Evolutionary conservation across 495 filamentous ascomycete genomes (phyloP), one percentile per base, ranked within the genome.

Genomic region (Aspergillus olivimuriae): DNA sequence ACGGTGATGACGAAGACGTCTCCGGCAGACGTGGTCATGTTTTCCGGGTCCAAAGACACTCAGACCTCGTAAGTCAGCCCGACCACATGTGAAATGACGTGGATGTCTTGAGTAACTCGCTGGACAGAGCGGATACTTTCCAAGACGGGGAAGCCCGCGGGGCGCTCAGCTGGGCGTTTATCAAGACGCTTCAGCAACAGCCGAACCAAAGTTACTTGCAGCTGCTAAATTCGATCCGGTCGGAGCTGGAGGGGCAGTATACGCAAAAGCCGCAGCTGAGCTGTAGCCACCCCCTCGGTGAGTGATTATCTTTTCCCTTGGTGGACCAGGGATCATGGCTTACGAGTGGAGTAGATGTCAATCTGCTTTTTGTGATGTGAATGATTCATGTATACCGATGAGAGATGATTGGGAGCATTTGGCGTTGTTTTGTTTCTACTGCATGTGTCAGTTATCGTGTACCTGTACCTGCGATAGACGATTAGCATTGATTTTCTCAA

Each of bases 81-180:
- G 9, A 9, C 7, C 14, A 1, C 12, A 18, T 31, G 19, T 11
- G n/a, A 3, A n/a, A n/a, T n/a, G n/a, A n/a, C n/a, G n/a, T n/a
- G 14, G 7, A 0, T 9, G 7, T 28, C 24, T 20, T 17, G 1
- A 12, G 39, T 43, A 33, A 44, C 31, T 22, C 34, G 19, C n/a
- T n/a, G n/a, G 8, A 38, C 31, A 70, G 66, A 21, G 67, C 67
- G 20, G 67, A 70, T 50, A 70, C 67, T 2, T 70, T 70, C 55
- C 65, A 68, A 34, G 68, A 70, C 46, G 86, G 89, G 26, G 80
- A 97, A 59, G 94, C 92, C 26, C 95, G 92, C 1, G 92, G 92
- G 20, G 92, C 94, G 50, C 87, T 98, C 83, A 94, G 88, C 19
- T 96, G 87, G 81, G 94, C 92, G 2, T 98, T 98, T 60, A 89